Evolutionary conservation across 768 basidiomycete genomes (phyloP).

Genomic region (Holtermannia corniformis): DNA sequence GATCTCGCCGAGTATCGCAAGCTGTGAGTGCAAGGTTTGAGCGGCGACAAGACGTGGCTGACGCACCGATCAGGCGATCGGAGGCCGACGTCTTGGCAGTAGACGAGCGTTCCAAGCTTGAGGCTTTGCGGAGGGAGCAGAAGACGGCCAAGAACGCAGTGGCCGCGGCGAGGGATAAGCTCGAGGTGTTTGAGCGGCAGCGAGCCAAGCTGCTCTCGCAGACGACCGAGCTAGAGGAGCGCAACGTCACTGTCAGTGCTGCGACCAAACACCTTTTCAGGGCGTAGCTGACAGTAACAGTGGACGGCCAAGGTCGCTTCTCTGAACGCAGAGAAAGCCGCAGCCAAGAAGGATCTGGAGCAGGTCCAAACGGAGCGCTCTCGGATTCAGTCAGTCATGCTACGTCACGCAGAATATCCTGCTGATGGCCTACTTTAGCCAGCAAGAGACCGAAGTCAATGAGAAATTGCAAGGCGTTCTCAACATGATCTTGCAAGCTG

Average conservation of each 20-base stretch:
- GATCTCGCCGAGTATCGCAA: slow-evolving; percentile 77
- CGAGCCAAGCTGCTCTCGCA: slow-evolving; percentile 45
- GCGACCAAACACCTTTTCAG: not conserved
- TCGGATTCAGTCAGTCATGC: slow-evolving; percentile 56
- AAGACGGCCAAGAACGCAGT: slow-evolving; percentile 61
- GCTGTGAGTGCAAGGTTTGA: slow-evolving; percentile 48
- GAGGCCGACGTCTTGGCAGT: slow-evolving; percentile 69
- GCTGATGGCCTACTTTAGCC: slow-evolving; percentile 48
- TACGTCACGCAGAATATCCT: not conserved
- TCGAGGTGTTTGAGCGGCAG: slow-evolving; percentile 56
- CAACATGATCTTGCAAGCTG: slow-evolving; percentile 76
- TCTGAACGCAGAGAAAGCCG: slow-evolving; percentile 55
- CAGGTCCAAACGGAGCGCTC: slow-evolving; percentile 75
- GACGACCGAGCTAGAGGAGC: slow-evolving; percentile 22
- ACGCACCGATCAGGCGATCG: slow-evolving; percentile 54
- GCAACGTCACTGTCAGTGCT: slow-evolving; percentile 19
- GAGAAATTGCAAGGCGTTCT: slow-evolving; percentile 79
- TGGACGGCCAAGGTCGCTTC: slow-evolving; percentile 51
- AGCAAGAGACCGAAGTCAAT: slow-evolving; percentile 81
- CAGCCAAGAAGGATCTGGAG: slow-evolving; percentile 65
- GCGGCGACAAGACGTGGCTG: not conserved
- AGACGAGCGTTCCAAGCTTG: slow-evolving; percentile 75
- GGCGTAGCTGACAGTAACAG: slow-evolving; percentile 14
- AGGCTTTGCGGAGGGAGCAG: slow-evolving; percentile 69
- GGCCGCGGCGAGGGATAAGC: slow-evolving; percentile 57